Percentiles rank a stretch among this genome's conserved stretches.
phyloP scores from a whole-genome alignment of 2,329 filamentous ascomycete genomes.

The Didymella exigua region DNA sequence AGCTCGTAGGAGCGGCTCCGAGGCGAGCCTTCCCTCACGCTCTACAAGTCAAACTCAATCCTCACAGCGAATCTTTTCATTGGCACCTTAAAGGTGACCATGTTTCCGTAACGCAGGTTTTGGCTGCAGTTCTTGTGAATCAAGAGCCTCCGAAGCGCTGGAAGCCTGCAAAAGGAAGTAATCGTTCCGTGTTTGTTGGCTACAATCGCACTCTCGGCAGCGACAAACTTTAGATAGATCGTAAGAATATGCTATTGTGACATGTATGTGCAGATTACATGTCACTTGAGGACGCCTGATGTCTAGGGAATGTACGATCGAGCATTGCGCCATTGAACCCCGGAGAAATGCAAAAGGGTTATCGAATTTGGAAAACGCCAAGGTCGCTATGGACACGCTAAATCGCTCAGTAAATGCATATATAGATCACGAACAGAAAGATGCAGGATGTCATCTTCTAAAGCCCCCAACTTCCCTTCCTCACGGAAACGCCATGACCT shows the following conservation, averaged over 20 bases:
- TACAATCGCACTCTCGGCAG: background rate
- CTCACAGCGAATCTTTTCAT: background rate
- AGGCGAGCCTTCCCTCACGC: slow-evolving; percentile 1
- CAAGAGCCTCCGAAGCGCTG: background rate
- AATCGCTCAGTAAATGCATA: slow-evolving; percentile 24
- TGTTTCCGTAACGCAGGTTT: background rate
- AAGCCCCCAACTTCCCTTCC: slow-evolving; percentile 57
- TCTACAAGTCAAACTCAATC: background rate
- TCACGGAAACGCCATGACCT: slow-evolving; percentile 51
- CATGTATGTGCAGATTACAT: background rate
- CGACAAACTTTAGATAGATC: background rate
- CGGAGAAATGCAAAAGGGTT: background rate
- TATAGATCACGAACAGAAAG: slow-evolving; percentile 4
- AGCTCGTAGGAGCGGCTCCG: background rate
- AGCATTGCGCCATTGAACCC: background rate
- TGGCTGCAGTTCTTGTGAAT: background rate
- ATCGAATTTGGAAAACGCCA: slow-evolving; percentile 4
- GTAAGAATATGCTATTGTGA: background rate
- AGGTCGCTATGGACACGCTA: slow-evolving; percentile 24
- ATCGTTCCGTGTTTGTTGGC: background rate
- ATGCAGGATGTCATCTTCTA: slow-evolving; percentile 14
- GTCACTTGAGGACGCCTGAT: background rate
- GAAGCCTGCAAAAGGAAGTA: background rate
- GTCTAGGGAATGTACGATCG: background rate
- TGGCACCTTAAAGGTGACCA: background rate